Conservation (phyloP, 306 rosid species). For the Lathyrus oleraceus region DNA sequence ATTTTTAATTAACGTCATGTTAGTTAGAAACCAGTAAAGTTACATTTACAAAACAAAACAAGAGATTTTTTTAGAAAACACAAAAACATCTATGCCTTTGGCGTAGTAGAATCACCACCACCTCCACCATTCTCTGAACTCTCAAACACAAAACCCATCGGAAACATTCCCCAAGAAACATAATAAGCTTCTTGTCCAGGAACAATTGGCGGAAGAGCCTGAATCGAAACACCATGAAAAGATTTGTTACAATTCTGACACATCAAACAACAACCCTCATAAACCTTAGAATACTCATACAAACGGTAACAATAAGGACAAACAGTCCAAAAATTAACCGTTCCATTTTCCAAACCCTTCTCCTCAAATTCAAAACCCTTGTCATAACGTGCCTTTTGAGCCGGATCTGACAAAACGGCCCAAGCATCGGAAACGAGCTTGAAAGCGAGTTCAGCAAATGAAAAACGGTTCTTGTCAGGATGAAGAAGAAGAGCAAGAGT, state of each 20-base stretch:
- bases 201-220: constrained; percentile 63
- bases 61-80: too few relatives aligned
- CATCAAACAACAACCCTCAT: constrained; percentile 73
- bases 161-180: constrained; percentile 82
- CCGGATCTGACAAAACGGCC: constrained; percentile 68
- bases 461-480: constrained; percentile 76
- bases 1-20: too few relatives aligned
- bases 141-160: constrained; percentile 63
- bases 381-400: constrained; percentile 59
- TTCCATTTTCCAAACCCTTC: background rate
- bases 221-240: constrained; percentile 61
- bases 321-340: constrained; percentile 70
- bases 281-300: constrained; percentile 74
- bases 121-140: constrained; percentile 12
- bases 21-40: too few relatives aligned
- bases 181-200: constrained; percentile 82
- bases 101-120: constrained; percentile 2
- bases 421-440: constrained; percentile 81
- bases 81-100: constrained; percentile 46
- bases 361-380: background rate
- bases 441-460: constrained; percentile 71
- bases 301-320: constrained; percentile 86
- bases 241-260: constrained; percentile 81
- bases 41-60: too few relatives aligned
- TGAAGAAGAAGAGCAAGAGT: constrained; percentile 80